Evolutionary conservation across 805 yeast genomes (phyloP).

Genomic region (Candida chauliodis): DNA sequence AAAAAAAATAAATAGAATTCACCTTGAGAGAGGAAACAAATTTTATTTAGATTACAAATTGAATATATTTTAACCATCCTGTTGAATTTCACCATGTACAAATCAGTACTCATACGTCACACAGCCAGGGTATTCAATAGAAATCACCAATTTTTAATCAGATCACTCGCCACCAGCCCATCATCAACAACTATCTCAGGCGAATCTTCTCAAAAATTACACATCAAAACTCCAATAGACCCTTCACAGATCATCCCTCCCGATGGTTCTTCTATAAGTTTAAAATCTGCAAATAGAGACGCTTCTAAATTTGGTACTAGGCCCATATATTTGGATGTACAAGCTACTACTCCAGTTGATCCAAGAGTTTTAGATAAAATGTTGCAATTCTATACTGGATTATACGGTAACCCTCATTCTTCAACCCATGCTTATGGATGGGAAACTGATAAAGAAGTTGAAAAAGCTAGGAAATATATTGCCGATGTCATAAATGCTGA

Average conservation of each 20-base stretch:
- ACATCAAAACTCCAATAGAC: slow-evolving; percentile 17
- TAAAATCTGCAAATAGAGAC: slow-evolving; percentile 45
- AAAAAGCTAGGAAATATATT: slow-evolving; percentile 75
- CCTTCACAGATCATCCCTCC: slow-evolving; percentile 35
- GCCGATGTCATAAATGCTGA: slow-evolving; percentile 89
- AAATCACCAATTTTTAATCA: background rate
- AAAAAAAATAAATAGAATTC: too few species aligned
- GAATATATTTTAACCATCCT: background rate
- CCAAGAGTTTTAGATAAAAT: slow-evolving; percentile 91
- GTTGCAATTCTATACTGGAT: slow-evolving; percentile 83
- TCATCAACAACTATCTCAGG: slow-evolving; percentile 8
- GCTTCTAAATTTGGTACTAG: slow-evolving; percentile 58
- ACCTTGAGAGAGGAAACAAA: too few species aligned
- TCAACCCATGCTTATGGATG: slow-evolving; percentile 97
- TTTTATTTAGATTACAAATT: background rate
- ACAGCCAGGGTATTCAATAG: background rate
- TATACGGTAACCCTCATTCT: slow-evolving; percentile 97
- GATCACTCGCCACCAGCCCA: slow-evolving; percentile 9
- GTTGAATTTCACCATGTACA: background rate
- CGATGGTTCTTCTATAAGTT: slow-evolving; percentile 42
- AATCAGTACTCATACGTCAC: background rate
- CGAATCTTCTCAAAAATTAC: slow-evolving; percentile 14
- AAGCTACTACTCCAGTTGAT: slow-evolving; percentile 97
- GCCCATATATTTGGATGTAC: slow-evolving; percentile 95
- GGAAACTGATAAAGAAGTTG: slow-evolving; percentile 95